Base-by-base conservation (phyloP, 106 monocot species). In the Xerophyta viscosa region DNA sequence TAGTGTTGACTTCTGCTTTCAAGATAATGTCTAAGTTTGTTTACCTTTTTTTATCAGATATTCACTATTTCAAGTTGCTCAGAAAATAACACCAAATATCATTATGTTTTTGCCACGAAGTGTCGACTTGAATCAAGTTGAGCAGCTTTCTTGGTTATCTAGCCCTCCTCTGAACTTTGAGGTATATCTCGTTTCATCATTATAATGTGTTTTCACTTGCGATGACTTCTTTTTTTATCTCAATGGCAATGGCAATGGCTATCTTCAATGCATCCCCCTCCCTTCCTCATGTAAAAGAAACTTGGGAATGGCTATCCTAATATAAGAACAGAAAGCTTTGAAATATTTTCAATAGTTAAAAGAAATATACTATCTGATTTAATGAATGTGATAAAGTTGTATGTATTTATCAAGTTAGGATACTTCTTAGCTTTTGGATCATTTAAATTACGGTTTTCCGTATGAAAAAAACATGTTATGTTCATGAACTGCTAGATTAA, bases 71-170 rank as follows among this genome's bases (percentile, higher is more conserved):
- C 81, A 82, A 51, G 39, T 58, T 69, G 71, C 82, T 21, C 87
- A 81, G 50, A 61, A 20, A 17, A 74, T 87, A 78, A 57, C 86
- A 37, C 77, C 80, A 20, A 82, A 78, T 41, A 66, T 87, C 52
- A 82, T 82, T 29, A 78, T 82, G 78, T 87, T 82, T 53, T 65
- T 87, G 58, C 87, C 87, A 23, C 77, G 78, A 27, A 82, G 71
- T 55, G 59, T 87, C 50, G 71, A 82, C 54, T 37, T 64, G 50
- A 62, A 54, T 37, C 78, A 87, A 64, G 87, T 87, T 61, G 81
- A 71, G 50, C 74, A 87, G 52, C 78, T 87, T 58, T 66, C 86
- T 50, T 86, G 86, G 86, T 60, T 86, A 39, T 86, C 81, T 36
- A 68, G 65, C 1, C 87, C 87, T 41, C 82, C 82, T 31, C 29